Percentiles rank a stretch among this genome's conserved stretches.
These are phyloP conservation scores for Tetraselmis chui DNA, from an alignment of 139 green algal species.

Conservation along the genomic window DNA sequence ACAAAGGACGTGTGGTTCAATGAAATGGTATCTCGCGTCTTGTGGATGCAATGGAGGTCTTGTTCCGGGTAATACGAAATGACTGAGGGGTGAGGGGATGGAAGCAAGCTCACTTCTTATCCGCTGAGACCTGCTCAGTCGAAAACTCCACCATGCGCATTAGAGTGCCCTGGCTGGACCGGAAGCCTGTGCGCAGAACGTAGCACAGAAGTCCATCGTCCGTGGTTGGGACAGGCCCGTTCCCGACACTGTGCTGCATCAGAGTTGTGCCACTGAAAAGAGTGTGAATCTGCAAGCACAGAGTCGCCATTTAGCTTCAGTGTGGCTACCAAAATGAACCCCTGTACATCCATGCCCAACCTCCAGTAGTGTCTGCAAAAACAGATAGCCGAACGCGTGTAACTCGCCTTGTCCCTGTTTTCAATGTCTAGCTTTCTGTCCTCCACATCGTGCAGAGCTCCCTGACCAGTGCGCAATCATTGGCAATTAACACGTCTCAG, in stretches of 20 bases:
- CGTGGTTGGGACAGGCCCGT: constrained; percentile 3
- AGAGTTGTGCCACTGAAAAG: constrained; percentile 27
- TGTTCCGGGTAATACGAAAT: too few species aligned
- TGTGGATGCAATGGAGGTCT: too few species aligned
- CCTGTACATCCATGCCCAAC: too few species aligned
- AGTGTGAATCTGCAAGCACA: constrained; percentile 14
- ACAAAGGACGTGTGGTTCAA: too few species aligned
- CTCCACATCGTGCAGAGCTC: not conserved
- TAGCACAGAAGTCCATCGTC: constrained; percentile 27
- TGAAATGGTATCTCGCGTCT: too few species aligned
- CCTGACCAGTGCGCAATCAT: not conserved
- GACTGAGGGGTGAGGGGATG: too few species aligned
- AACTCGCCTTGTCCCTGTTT: not conserved
- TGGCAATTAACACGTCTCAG: not conserved
- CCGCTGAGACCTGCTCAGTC: constrained; percentile 3
- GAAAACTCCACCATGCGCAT: constrained; percentile 34
- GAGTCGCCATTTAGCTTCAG: too few species aligned
- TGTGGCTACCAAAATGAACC: too few species aligned
- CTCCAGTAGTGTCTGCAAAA: too few species aligned
- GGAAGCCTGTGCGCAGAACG: constrained; percentile 25
- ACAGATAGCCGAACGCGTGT: too few species aligned
- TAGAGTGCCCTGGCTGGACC: constrained; percentile 23
- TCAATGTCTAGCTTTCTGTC: constrained; percentile 15
- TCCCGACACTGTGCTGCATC: constrained; percentile 15
- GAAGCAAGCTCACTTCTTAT: not conserved